Base-by-base conservation (phyloP, 2,329 filamentous ascomycete genomes). In the Aspergillus sclerotialis region DNA sequence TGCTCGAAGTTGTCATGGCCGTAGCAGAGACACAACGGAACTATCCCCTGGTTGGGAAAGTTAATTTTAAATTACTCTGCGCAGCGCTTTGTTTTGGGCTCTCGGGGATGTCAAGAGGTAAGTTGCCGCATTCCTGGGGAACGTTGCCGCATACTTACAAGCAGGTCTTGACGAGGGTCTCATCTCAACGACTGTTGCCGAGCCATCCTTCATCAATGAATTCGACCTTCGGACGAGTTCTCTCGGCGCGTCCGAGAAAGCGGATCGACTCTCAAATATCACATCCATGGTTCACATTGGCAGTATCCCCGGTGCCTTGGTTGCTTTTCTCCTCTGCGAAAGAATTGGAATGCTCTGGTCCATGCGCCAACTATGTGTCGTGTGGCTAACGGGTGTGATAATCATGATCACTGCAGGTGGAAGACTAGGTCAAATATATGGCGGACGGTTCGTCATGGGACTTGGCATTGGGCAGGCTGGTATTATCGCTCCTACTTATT, bases 401-500 rank as follows among this genome's bases (percentile, higher is more conserved):
- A 49, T 65, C 29, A 56, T 56, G 38, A 48, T 62, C 23, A 56
- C 53, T 5, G 42, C 56, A 7, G 39, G 42, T 28, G 59, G 58
- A 15, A 49, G 39, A 12, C 36, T 59, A 14, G 49, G 48, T 5
- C 45, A 49, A 28, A 42, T 59, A 6, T 58, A 58, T 17, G 53
- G 50, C 3, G 56, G 53, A 6, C 45, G 55, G 4, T 55, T 58
- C 24, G 46, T 61, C 8, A 49, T 52, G 33, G 56, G 57, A 3
- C 32, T 61, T 3, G 56, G 56, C 2, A 50, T 57, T 21, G 55
- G 57, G 5, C 46, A 57, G 19, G 77, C 85, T 1, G 87, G 87
- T 1, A 88, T 94, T 15, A 82, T 93, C 17, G 86, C 89, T 2
- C 89, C 89, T 0, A 72, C 94, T 7, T 94, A 93, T 66, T 87